These are phyloP conservation scores for Apiospora phragmitis DNA, from an alignment of 2,329 filamentous ascomycete species.

Conservation along the genomic window DNA sequence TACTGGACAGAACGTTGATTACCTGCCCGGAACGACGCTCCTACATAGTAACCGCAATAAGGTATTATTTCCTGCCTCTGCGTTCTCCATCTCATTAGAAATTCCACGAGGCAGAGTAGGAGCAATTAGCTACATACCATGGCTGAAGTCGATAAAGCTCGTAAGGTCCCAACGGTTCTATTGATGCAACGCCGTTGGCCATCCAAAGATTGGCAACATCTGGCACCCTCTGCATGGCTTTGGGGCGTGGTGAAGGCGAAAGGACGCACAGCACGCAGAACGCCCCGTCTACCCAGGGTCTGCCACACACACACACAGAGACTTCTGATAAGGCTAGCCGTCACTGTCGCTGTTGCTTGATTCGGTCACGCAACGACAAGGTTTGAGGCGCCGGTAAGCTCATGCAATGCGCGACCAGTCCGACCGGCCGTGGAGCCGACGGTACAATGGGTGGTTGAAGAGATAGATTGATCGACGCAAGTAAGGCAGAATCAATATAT, in stretches of 20 bases:
- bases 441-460: conserved; percentile 6
- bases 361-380: not conserved
- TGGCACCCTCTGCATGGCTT: not conserved
- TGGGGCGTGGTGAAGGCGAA: not conserved
- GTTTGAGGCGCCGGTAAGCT: not conserved
- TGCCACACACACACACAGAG: not conserved
- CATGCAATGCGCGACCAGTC: conserved; percentile 1
- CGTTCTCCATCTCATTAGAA: not conserved
- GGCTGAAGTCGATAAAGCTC: not conserved
- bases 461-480: not conserved
- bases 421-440: conserved; percentile 1
- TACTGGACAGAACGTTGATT: not conserved
- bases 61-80: not conserved
- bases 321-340: not conserved
- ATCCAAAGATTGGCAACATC: not conserved
- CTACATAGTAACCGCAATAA: not conserved
- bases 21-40: not conserved
- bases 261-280: not conserved
- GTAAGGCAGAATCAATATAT: not conserved
- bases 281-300: not conserved
- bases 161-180: not conserved
- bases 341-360: not conserved
- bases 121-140: not conserved
- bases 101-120: not conserved
- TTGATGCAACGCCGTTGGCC: not conserved